phyloP scores from a whole-genome alignment of 1,139 yeast genomes.

The Yamadazyma buinensis region DNA sequence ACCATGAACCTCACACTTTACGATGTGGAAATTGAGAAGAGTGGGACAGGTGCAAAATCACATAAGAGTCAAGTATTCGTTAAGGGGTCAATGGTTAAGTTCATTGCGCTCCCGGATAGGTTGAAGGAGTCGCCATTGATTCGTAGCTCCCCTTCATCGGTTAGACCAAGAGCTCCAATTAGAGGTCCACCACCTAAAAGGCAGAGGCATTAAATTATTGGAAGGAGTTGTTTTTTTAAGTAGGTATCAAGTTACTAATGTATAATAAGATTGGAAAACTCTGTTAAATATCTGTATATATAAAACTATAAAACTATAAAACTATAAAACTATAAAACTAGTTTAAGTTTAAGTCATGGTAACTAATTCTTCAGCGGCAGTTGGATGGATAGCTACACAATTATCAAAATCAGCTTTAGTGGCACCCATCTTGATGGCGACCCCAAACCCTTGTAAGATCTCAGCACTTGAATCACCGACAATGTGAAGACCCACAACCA shows the following conservation, averaged over 20 bases:
- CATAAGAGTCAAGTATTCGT: conserved; percentile 85
- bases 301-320: too few relatives aligned
- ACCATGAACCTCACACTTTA: conserved; percentile 88
- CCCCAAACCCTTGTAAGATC: conserved; percentile 97
- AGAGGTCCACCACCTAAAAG: conserved; percentile 54
- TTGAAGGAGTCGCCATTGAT: conserved; percentile 80
- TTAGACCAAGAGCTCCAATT: conserved; percentile 67
- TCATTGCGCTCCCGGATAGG: conserved; percentile 85
- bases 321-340: too few relatives aligned
- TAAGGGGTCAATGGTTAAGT: conserved; percentile 86
- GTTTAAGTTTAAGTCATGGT: conserved; percentile 54
- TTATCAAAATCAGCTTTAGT: conserved; percentile 92
- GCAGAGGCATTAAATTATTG: conserved; percentile 16
- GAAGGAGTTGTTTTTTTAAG: too few relatives aligned
- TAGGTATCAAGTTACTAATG: too few relatives aligned
- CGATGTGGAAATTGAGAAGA: conserved; percentile 76
- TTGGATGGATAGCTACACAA: conserved; percentile 98
- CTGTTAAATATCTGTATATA: too few relatives aligned
- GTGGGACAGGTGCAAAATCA: conserved; percentile 62
- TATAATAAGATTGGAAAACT: too few relatives aligned
- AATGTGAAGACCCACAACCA: conserved; percentile 91
- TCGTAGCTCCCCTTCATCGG: conserved; percentile 47
- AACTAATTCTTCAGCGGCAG: conserved; percentile 95
- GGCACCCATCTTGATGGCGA: conserved; percentile 96
- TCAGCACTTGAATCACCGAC: conserved; percentile 91